These are phyloP conservation scores for Citrus sinensis DNA, from an alignment of 345 rosid genomes.

Conservation along the genomic window DNA sequence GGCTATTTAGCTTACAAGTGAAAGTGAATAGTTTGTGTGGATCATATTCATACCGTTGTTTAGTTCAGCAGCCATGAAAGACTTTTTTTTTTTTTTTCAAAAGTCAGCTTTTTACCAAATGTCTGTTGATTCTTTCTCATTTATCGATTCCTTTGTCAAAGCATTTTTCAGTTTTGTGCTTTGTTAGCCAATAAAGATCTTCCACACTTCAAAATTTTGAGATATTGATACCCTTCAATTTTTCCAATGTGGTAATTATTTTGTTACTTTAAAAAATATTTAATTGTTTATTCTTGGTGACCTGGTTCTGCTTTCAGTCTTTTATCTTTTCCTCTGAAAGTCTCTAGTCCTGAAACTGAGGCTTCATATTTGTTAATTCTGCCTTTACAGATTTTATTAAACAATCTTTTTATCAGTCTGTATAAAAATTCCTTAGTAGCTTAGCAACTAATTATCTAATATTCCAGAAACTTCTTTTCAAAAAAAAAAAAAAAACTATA, in stretches of 20 bases:
- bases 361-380: background rate
- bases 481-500: no score
- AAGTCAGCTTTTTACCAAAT: conserved; percentile 1
- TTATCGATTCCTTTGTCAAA: background rate
- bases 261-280: background rate
- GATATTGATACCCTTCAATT: background rate
- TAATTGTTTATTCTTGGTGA: background rate
- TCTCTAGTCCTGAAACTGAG: background rate
- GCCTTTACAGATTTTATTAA: background rate
- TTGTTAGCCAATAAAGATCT: conserved; percentile 11
- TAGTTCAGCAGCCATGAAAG: background rate
- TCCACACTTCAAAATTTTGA: background rate
- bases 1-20: background rate
- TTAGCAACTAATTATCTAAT: background rate
- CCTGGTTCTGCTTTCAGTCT: background rate
- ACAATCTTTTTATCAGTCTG: background rate
- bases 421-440: background rate
- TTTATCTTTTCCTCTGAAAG: background rate
- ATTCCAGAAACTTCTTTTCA: conserved; percentile 1
- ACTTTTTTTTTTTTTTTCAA: background rate
- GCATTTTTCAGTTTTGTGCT: background rate
- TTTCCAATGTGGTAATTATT: background rate
- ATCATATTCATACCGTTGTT: background rate
- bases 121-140: background rate
- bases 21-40: background rate